These are phyloP conservation scores for Podaxis sp. DNA, from an alignment of 768 basidiomycete species.

Conservation along the genomic window DNA sequence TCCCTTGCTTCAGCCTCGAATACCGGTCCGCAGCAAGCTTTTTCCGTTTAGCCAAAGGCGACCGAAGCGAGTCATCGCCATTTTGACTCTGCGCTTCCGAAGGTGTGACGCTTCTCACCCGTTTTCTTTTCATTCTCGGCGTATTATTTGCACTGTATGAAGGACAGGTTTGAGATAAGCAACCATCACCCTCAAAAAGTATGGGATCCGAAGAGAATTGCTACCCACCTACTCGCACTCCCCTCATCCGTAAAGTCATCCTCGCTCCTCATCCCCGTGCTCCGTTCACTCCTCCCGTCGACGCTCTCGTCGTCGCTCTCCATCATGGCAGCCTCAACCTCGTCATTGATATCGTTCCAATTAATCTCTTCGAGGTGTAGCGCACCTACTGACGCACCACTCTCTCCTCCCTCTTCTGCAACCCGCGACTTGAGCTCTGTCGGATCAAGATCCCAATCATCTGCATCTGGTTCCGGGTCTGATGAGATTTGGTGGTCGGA, in stretches of 20 bases:
- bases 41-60: conserved; percentile 80
- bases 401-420: conserved; percentile 19
- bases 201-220: background rate
- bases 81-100: conserved; percentile 40
- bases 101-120: conserved; percentile 70
- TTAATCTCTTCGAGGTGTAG: conserved; percentile 65
- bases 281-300: conserved; percentile 38
- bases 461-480: conserved; percentile 64
- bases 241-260: conserved; percentile 56
- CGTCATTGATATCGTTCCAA: conserved; percentile 83
- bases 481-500: conserved; percentile 51
- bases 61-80: conserved; percentile 50
- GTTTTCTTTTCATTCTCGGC: conserved; percentile 59
- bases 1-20: conserved; percentile 69
- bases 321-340: conserved; percentile 85
- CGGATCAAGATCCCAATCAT: conserved; percentile 61
- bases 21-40: conserved; percentile 66
- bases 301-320: conserved; percentile 71
- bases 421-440: conserved; percentile 29
- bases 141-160: conserved; percentile 36
- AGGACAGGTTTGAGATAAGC: background rate
- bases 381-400: conserved; percentile 20
- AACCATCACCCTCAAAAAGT: background rate
- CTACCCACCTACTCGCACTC: conserved; percentile 27
- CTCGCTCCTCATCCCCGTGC: conserved; percentile 46